These are phyloP conservation scores for Colletotrichum spaethianum DNA, from an alignment of 2,329 filamentous ascomycete species.

Conservation along the genomic window DNA sequence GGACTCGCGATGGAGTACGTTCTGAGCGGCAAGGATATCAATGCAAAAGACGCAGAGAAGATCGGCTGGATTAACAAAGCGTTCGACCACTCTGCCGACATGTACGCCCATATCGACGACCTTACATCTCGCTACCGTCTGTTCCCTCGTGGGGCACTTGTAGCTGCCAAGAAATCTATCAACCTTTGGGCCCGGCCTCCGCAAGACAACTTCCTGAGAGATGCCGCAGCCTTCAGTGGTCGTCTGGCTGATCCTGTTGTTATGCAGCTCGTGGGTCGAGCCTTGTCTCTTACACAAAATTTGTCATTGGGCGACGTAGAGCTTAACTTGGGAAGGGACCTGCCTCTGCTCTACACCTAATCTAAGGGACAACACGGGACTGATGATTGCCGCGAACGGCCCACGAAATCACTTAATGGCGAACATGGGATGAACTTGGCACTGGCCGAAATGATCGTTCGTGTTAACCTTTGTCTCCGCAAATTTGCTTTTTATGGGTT, in stretches of 20 bases:
- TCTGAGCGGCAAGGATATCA: slow-evolving; percentile 18
- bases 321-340: slow-evolving; percentile 6
- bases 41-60: slow-evolving; percentile 1
- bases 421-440: neutral
- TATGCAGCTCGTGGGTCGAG: neutral
- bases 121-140: slow-evolving; percentile 1
- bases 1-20: slow-evolving; percentile 9
- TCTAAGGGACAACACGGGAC: neutral
- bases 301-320: slow-evolving; percentile 10
- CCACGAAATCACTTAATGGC: neutral
- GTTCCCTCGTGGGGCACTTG: neutral
- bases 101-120: slow-evolving; percentile 1
- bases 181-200: neutral
- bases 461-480: too few species aligned
- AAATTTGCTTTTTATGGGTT: too few species aligned
- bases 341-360: neutral
- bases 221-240: neutral
- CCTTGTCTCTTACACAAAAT: slow-evolving; percentile 3
- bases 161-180: neutral
- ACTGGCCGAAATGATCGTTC: too few species aligned
- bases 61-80: slow-evolving; percentile 26
- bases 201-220: neutral
- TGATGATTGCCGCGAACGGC: neutral
- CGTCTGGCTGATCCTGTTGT: slow-evolving; percentile 14
- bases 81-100: slow-evolving; percentile 7